A percentile compares a stretch with the other conserved stretches of the same genome.
phyloP scores from a whole-genome alignment of 2,329 filamentous ascomycete genomes.

The Fusarium fracticaudum region DNA sequence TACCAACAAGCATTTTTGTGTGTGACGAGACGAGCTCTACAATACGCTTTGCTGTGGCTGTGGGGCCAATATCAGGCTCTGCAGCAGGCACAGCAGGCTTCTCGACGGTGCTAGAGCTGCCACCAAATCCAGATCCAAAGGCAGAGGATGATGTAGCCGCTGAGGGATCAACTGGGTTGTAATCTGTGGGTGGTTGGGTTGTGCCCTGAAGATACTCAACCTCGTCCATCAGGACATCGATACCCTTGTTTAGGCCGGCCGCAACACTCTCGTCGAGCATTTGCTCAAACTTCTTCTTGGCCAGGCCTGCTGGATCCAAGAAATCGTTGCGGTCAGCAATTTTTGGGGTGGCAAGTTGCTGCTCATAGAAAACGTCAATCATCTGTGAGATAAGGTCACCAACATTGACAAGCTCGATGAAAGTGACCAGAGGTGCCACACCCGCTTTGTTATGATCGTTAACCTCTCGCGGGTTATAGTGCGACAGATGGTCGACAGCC shows the following conservation, averaged over 20 bases:
- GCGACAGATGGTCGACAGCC: slow-evolving; percentile 88
- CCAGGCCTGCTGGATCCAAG: slow-evolving; percentile 86
- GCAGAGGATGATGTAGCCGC: slow-evolving; percentile 26
- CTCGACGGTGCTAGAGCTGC: slow-evolving; percentile 32
- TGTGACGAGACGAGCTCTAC: slow-evolving; percentile 88
- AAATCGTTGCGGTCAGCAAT: slow-evolving; percentile 95
- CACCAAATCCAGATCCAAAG: slow-evolving; percentile 25
- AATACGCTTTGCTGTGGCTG: slow-evolving; percentile 79
- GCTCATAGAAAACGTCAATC: slow-evolving; percentile 98
- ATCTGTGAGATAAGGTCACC: slow-evolving; percentile 98
- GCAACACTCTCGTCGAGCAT: slow-evolving; percentile 98
- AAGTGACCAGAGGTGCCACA: slow-evolving; percentile 92
- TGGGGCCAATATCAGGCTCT: slow-evolving; percentile 70
- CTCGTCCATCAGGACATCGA: slow-evolving; percentile 98
- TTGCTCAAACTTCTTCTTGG: slow-evolving; percentile 98
- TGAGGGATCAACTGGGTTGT: slow-evolving; percentile 71
- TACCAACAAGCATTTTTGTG: slow-evolving; percentile 91
- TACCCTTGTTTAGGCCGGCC: slow-evolving; percentile 94
- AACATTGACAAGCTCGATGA: slow-evolving; percentile 97
- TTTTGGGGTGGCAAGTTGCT: slow-evolving; percentile 84
- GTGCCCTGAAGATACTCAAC: slow-evolving; percentile 95
- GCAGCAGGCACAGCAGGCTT: slow-evolving; percentile 45
- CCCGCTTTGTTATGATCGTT: slow-evolving; percentile 75
- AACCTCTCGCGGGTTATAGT: slow-evolving; percentile 89
- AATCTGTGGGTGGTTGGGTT: slow-evolving; percentile 86